Evolutionary conservation across 345 rosid genomes (phyloP), one percentile per base, ranked within the genome.

Genomic region (Triadica sebifera): DNA sequence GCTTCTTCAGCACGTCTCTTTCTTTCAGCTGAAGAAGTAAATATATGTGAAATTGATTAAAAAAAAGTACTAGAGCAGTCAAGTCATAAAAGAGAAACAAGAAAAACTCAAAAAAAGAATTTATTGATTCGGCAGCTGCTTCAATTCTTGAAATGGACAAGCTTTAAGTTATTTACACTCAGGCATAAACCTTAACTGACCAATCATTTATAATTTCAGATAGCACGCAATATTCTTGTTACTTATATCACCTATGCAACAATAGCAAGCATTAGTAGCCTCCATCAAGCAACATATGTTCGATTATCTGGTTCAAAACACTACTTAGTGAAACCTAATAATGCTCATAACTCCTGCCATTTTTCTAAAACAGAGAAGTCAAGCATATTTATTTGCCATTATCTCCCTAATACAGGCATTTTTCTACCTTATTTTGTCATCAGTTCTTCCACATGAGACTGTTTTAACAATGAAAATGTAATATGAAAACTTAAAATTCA

Each of bases 1-100:
- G 86, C 72, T 73, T 92, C 99, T 81, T 92, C 98, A 37, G 85
- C 72, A 57, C 87, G 90, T 45, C 87, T 89, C 80, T 89, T 95
- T 77, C 90, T 84, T 74, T 95, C 97, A 84, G 87, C 99, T 92
- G 88, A 74, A 76, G 70, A 77, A 51, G 56, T 24, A 71, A 75
- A 46, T 49, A 10, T 17, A 59, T 39, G 75, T 72, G 45, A 74
- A 67, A 24, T 41, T 62, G 55, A 64, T 57, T 38, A 58, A 68
- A 66, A 39, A 41, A n/a, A n/a, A n/a, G 38, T 0, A 61, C 16
- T 22, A 56, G 25, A 55, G 6, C 47, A 43, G 20, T 46, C 12
- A 62, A 60, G 73, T 24, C 19, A 25, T 46, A 2, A 3, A 13
- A 41, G n/a, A 38, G 47, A 68, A 56, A 39, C 56, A 39, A 41